Percentiles rank a stretch among this genome's conserved stretches.
phyloP scores from a whole-genome alignment of 1,284 basidiomycete species.

The Vanrija sp. region DNA sequence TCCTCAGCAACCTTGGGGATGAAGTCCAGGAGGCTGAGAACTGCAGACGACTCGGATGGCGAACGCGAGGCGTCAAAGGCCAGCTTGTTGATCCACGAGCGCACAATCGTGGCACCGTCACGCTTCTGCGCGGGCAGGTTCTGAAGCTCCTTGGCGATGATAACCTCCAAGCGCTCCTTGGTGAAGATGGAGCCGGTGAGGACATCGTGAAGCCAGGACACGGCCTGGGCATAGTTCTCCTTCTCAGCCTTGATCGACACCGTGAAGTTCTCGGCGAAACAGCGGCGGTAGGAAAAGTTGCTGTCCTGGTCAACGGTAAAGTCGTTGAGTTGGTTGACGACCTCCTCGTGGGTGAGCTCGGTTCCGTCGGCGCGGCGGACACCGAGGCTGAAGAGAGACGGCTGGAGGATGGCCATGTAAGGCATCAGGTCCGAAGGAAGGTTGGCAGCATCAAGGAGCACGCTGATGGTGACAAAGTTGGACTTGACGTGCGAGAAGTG shows the following conservation, averaged over 20 bases:
- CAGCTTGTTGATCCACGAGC: slow-evolving; percentile 66
- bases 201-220: slow-evolving; percentile 85
- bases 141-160: slow-evolving; percentile 83
- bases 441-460: slow-evolving; percentile 68
- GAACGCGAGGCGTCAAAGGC: slow-evolving; percentile 67
- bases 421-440: slow-evolving; percentile 70
- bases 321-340: slow-evolving; percentile 79
- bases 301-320: slow-evolving; percentile 83
- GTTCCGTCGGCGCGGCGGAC: slow-evolving; percentile 69
- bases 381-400: slow-evolving; percentile 85
- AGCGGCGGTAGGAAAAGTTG: slow-evolving; percentile 63
- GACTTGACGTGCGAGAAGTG: slow-evolving; percentile 91
- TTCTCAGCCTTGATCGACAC: slow-evolving; percentile 81
- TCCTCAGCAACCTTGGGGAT: slow-evolving; percentile 70
- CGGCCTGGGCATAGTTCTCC: slow-evolving; percentile 71
- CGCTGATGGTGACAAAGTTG: slow-evolving; percentile 81
- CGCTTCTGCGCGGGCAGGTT: slow-evolving; percentile 91
- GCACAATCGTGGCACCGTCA: slow-evolving; percentile 75
- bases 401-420: slow-evolving; percentile 78
- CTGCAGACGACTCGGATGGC: slow-evolving; percentile 65
- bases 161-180: slow-evolving; percentile 78
- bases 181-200: slow-evolving; percentile 79
- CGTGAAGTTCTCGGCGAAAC: slow-evolving; percentile 71
- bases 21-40: slow-evolving; percentile 73
- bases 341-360: slow-evolving; percentile 76